phyloP scores from a whole-genome alignment of 164 flowering plant species.

The Tinospora cordifolia region DNA sequence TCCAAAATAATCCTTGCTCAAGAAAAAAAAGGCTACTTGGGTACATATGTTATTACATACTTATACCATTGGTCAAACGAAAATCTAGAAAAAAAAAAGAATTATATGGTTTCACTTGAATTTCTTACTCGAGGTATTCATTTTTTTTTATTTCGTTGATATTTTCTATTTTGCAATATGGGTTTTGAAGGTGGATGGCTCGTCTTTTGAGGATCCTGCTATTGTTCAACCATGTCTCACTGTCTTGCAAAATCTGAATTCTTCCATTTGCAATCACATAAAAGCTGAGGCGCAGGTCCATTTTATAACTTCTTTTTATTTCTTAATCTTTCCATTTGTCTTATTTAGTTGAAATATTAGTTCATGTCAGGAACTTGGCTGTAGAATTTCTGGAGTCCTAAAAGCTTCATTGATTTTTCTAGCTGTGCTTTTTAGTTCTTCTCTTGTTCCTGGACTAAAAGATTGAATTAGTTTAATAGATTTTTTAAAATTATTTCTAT shows the following conservation, averaged over 20 bases:
- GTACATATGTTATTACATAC: too few relatives aligned
- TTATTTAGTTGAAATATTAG: not conserved
- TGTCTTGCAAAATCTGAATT: conserved; percentile 43
- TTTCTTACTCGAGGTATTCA: not conserved
- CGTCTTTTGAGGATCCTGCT: conserved; percentile 41
- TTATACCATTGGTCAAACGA: not conserved
- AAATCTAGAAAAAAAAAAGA: not conserved
- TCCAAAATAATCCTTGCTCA: too few relatives aligned
- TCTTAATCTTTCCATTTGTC: not conserved
- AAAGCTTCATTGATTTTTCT: not conserved
- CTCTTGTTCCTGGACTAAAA: not conserved
- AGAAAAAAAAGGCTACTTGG: too few relatives aligned
- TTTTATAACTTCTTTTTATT: conserved; percentile 9
- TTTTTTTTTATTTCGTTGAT: not conserved
- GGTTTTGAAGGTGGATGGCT: conserved; percentile 37
- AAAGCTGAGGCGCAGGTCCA: conserved; percentile 50
- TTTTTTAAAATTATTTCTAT: too few relatives aligned
- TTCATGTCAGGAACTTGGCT: not conserved
- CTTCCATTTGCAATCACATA: conserved; percentile 38
- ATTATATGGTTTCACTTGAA: not conserved
- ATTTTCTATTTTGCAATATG: not conserved
- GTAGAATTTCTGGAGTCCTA: not conserved
- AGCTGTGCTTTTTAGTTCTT: not conserved
- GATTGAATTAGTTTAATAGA: too few relatives aligned
- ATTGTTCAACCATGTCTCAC: conserved; percentile 54